These are phyloP conservation scores for Drosera capensis DNA, from an alignment of 148 eudicot species.

Conservation along the genomic window DNA sequence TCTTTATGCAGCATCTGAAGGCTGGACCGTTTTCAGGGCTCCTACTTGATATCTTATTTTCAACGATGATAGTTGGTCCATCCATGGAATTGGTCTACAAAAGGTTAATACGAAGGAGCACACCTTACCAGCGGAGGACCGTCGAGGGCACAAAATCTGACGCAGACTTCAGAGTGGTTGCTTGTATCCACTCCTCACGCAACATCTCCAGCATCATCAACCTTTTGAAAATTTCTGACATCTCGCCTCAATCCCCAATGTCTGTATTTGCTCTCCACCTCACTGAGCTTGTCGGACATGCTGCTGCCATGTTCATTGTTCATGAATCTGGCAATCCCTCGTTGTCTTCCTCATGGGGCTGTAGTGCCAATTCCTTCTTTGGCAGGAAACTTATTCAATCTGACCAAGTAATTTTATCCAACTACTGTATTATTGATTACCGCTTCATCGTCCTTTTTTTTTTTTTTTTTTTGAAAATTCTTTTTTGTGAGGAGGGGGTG, in stretches of 20 bases:
- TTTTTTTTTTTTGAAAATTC: too few species aligned
- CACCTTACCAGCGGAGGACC: constrained; percentile 23
- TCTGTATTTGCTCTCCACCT: constrained; percentile 20
- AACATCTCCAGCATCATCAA: constrained; percentile 20
- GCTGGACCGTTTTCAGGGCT: neutral
- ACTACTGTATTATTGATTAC: too few species aligned
- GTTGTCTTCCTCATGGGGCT: neutral
- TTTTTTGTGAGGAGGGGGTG: too few species aligned
- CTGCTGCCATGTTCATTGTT: constrained; percentile 22
- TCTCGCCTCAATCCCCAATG: constrained; percentile 8
- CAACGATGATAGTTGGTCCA: constrained; percentile 38
- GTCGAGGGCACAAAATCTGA: constrained; percentile 19
- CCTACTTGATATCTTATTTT: constrained; percentile 2
- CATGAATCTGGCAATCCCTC: constrained; percentile 14
- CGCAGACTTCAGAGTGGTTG: constrained; percentile 29
- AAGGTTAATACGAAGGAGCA: neutral
- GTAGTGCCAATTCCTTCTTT: constrained; percentile 5
- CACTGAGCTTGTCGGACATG: constrained; percentile 25
- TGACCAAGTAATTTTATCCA: too few species aligned
- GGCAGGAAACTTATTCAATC: constrained; percentile 16
- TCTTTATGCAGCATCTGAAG: neutral
- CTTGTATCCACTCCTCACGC: constrained; percentile 21
- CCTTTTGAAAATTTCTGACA: constrained; percentile 18
- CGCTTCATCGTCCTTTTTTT: too few species aligned
- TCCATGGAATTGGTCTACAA: constrained; percentile 7